Evolutionary conservation across 495 filamentous ascomycete species (phyloP), one percentile per base, ranked within the genome.

Genomic region (Neurospora sp.): DNA sequence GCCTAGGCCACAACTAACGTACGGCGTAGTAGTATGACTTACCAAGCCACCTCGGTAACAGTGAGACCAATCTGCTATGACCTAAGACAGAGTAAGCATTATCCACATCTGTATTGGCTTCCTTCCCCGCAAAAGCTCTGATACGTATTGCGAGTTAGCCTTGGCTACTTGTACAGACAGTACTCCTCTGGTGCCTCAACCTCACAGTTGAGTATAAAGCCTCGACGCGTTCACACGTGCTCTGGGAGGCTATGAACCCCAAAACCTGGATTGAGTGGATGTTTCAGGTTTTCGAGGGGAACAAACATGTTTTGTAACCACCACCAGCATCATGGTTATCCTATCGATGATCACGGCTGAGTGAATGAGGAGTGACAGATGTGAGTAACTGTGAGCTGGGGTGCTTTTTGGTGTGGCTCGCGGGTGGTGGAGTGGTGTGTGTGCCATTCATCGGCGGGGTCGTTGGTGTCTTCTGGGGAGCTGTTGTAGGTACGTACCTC

Each of bases 1-100:
- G 34, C n/a, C 62, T 75, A 69, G 42, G 43, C 54, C 39, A 13
- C 13, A 39, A 70, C 71, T 72, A 54, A 39, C 42, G 72, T 48
- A 48, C 71, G 69, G 69, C 69, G 54, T 34, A 66, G 54, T 34
- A 66, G 28, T 34, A 66, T 10, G 34, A 73, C 21, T 37, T 39
- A 37, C 31, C 70, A 36, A 70, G 36, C 40, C 62, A 54, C 45
- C 70, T 45, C 38, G 69, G 74, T 72, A 40, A 34, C 36, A 43
- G 72, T 72, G 74, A 79, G 45, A 75, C 70, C 69, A 78, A 76
- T 72, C 19, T 45, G 40, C 71, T 39, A 59, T 19, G n/a, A 40
- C 45, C 54, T 17, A 42, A 54, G 70, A 37, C 69, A 42, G 71
- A 43, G 42, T 40, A 72, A 48, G 48, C 71, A 69, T 28, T 66